phyloP scores from a whole-genome alignment of 139 green algal species.

The Picochlorum costavermella region DNA sequence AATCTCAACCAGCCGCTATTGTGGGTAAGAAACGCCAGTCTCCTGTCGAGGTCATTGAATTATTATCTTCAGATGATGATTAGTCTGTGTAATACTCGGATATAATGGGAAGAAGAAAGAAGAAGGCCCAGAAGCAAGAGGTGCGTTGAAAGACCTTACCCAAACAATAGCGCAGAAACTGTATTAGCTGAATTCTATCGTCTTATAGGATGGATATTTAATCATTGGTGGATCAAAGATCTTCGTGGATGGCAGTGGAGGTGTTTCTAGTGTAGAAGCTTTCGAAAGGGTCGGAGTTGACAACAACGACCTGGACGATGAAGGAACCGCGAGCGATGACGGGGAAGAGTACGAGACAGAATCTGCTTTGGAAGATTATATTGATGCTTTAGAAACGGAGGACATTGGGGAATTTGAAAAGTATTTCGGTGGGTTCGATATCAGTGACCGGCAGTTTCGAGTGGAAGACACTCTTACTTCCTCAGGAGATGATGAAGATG shows the following conservation, averaged over 20 bases:
- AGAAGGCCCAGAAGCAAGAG: too few relatives aligned
- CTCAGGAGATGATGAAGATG: neutral
- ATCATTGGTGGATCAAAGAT: constrained; percentile 1
- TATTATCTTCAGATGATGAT: constrained; percentile 22
- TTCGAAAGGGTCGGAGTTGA: too few relatives aligned
- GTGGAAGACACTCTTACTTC: neutral
- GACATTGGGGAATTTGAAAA: neutral
- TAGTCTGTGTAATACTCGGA: neutral
- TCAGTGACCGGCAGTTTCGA: too few relatives aligned
- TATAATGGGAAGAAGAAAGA: neutral
- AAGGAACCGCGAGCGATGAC: neutral
- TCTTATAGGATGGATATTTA: neutral
- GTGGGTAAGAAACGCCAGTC: neutral
- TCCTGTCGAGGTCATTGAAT: constrained; percentile 23
- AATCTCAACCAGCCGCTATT: neutral
- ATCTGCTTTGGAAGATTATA: neutral
- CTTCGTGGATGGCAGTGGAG: neutral
- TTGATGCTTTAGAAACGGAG: neutral
- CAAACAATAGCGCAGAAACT: too few relatives aligned
- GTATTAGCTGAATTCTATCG: too few relatives aligned
- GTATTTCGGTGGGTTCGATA: neutral
- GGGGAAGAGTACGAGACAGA: neutral
- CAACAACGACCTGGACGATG: neutral
- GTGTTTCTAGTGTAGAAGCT: constrained; percentile 5
- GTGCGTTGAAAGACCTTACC: too few relatives aligned